A percentile compares a stretch with the other conserved stretches of the same genome.
Conservation (phyloP, 148 eudicot genomes). For the Arbutus unedo region DNA sequence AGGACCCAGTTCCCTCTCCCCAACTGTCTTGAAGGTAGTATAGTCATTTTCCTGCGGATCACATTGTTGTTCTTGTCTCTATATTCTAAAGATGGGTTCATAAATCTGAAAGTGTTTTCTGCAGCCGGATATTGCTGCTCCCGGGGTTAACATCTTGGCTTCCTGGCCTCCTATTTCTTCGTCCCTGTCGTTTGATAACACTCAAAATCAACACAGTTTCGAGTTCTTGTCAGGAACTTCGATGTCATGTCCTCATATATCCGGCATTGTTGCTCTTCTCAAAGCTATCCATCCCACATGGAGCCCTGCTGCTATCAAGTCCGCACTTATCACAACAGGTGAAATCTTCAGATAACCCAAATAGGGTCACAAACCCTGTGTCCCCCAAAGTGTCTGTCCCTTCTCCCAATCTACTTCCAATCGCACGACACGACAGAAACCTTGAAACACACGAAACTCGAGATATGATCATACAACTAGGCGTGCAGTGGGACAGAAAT, state of each 20-base stretch:
- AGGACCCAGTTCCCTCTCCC: conserved; percentile 49
- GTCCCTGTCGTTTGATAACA: background rate
- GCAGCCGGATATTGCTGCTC: conserved; percentile 64
- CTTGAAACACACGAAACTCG: background rate
- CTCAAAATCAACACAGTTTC: conserved; percentile 15
- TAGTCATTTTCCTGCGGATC: background rate
- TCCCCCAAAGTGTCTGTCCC: background rate
- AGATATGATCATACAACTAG: background rate
- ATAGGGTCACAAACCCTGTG: background rate
- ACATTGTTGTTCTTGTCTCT: background rate
- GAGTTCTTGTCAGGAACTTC: conserved; percentile 41
- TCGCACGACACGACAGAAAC: background rate
- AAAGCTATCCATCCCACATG: conserved; percentile 49
- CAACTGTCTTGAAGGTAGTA: conserved; percentile 48
- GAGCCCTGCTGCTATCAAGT: conserved; percentile 58
- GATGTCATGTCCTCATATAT: conserved; percentile 53
- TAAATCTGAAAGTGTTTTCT: background rate
- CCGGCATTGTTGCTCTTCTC: conserved; percentile 48
- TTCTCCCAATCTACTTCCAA: background rate
- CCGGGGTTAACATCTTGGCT: conserved; percentile 53
- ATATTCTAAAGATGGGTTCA: background rate
- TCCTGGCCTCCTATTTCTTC: conserved; percentile 37
- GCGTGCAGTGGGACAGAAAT: background rate
- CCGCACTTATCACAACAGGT: conserved; percentile 58
- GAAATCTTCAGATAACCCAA: background rate